Percentiles rank a stretch among this genome's conserved stretches.
These are phyloP conservation scores for Aspergillus sp. DNA, from an alignment of 2,329 filamentous ascomycete species.

Conservation along the genomic window DNA sequence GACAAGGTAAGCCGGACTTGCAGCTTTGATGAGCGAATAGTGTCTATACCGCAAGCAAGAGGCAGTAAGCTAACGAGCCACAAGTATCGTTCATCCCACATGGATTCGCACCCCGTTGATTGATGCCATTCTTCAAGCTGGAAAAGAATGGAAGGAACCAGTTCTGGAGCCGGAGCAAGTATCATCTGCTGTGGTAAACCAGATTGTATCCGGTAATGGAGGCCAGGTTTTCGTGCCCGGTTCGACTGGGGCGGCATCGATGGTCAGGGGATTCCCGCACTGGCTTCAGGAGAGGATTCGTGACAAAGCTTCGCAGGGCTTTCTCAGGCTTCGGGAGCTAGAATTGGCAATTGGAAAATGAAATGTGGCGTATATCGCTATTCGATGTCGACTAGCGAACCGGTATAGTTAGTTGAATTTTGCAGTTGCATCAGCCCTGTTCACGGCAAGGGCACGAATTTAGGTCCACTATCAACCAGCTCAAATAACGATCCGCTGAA, in stretches of 20 bases:
- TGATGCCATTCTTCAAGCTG: constrained; percentile 12
- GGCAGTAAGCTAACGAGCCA: constrained; percentile 1
- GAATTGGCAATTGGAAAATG: constrained; percentile 1
- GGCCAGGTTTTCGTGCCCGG: constrained; percentile 36
- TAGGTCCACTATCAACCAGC: constrained; percentile 1
- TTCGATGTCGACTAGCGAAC: background rate
- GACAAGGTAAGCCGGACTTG: constrained; percentile 13
- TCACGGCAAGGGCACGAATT: constrained; percentile 1
- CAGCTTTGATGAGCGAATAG: background rate
- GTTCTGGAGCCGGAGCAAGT: constrained; percentile 19
- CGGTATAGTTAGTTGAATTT: background rate
- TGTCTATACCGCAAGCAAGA: background rate
- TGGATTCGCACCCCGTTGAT: constrained; percentile 33
- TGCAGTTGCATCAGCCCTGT: background rate
- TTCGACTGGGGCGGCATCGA: background rate
- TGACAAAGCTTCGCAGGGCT: background rate
- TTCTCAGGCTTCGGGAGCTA: constrained; percentile 1
- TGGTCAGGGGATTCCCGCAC: constrained; percentile 14
- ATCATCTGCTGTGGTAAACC: constrained; percentile 36
- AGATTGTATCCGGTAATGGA: constrained; percentile 37
- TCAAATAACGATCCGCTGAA: constrained; percentile 1
- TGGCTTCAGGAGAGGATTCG: constrained; percentile 29
- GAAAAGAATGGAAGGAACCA: constrained; percentile 9
- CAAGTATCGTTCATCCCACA: constrained; percentile 11
- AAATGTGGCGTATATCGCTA: background rate